Evolutionary conservation across 371 early-diverging fungal species (phyloP).

Genomic region (Syncephalastrum racemosum): DNA sequence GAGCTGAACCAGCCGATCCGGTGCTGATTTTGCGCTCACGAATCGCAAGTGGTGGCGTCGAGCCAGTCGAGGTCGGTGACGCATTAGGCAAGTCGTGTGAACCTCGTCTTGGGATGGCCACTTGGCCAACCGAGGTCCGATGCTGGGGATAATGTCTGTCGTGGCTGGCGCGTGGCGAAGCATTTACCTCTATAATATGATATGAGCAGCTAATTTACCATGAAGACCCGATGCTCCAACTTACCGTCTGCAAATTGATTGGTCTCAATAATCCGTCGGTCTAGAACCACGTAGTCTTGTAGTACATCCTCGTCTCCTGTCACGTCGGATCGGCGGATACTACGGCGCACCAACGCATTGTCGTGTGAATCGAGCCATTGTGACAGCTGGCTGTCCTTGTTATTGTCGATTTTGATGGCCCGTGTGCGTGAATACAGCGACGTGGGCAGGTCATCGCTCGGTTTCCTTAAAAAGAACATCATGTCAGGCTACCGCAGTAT

Average conservation of each 20-base stretch:
- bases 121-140: constrained; percentile 8
- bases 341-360: too few relatives aligned
- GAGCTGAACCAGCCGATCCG: constrained; percentile 47
- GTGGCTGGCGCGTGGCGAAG: constrained; percentile 15
- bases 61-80: constrained; percentile 27
- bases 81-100: constrained; percentile 21
- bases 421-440: constrained; percentile 19
- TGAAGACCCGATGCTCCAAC: background rate
- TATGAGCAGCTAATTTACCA: background rate
- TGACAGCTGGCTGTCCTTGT: background rate
- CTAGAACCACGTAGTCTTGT: constrained; percentile 86
- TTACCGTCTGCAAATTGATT: constrained; percentile 86
- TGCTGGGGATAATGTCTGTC: background rate
- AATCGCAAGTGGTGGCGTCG: constrained; percentile 33
- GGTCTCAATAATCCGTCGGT: constrained; percentile 79
- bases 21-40: constrained; percentile 47
- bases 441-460: constrained; percentile 4
- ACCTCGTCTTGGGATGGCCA: constrained; percentile 16
- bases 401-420: background rate
- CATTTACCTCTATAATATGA: constrained; percentile 19
- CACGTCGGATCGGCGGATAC: background rate
- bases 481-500: too few relatives aligned
- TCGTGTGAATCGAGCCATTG: constrained; percentile 2
- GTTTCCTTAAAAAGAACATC: too few relatives aligned
- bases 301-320: constrained; percentile 58